Evolutionary conservation across 495 filamentous ascomycete species (phyloP).

Genomic region (Aspergillus asperescens): DNA sequence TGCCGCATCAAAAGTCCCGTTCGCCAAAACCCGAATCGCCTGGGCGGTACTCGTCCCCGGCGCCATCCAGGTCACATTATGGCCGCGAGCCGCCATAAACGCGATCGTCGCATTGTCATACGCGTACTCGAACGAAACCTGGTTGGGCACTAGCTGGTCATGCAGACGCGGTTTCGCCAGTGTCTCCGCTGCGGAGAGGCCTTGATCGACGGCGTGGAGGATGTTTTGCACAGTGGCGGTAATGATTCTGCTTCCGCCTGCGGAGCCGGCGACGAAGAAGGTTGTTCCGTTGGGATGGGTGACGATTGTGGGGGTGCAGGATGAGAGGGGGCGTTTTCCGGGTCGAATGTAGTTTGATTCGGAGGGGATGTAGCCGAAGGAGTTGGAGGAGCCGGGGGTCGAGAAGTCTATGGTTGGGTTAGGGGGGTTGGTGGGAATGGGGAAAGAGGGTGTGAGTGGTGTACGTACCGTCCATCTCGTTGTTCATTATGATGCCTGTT

Average conservation of each 20-base stretch:
- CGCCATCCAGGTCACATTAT: conserved; percentile 70
- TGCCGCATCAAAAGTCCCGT: conserved; percentile 73
- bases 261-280: conserved; percentile 67
- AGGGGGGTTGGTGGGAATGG: background rate
- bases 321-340: conserved; percentile 74
- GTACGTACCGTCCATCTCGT: conserved; percentile 78
- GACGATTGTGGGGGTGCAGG: conserved; percentile 72
- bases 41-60: conserved; percentile 66
- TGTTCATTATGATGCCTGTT: conserved; percentile 83
- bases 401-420: conserved; percentile 51
- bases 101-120: conserved; percentile 63
- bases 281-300: conserved; percentile 60
- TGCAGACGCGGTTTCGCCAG: conserved; percentile 67
- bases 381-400: conserved; percentile 68
- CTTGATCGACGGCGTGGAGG: conserved; percentile 64
- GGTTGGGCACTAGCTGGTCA: conserved; percentile 74
- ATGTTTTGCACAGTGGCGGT: conserved; percentile 74
- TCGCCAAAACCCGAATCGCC: conserved; percentile 55
- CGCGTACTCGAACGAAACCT: conserved; percentile 62
- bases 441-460: background rate
- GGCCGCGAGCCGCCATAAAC: conserved; percentile 57
- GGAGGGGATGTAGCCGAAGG: conserved; percentile 77
- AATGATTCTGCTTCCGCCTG: conserved; percentile 86
- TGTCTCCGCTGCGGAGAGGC: conserved; percentile 52
- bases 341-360: conserved; percentile 76